These are phyloP conservation scores for Fusarium buxicola DNA, from an alignment of 2,329 filamentous ascomycete genomes.

Conservation along the genomic window DNA sequence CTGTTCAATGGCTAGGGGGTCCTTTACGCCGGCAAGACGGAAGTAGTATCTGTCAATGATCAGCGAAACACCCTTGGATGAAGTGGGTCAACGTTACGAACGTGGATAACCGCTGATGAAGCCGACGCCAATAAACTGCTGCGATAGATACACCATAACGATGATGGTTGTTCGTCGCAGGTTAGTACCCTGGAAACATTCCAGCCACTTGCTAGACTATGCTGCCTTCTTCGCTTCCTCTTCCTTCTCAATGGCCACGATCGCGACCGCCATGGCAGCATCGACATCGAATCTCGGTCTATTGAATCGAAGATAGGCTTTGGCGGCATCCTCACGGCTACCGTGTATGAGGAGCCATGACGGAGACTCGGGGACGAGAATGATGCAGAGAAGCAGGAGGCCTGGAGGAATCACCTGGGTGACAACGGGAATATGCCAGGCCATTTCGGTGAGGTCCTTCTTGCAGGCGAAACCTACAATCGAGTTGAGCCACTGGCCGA, in stretches of 20 bases:
- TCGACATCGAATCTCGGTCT: conserved; percentile 44
- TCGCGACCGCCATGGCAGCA: conserved; percentile 26
- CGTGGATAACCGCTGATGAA: conserved; percentile 47
- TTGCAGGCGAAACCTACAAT: conserved; percentile 41
- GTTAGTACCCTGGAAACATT: conserved; percentile 47
- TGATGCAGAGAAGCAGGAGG: conserved; percentile 31
- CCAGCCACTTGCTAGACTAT: conserved; percentile 38
- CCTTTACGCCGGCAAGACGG: conserved; percentile 45
- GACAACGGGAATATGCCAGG: conserved; percentile 48
- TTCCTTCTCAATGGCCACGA: conserved; percentile 41
- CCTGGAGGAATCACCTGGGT: conserved; percentile 46
- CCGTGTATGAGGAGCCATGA: conserved; percentile 28
- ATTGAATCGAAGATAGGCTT: conserved; percentile 41
- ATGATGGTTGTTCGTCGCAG: conserved; percentile 47
- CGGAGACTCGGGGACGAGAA: conserved; percentile 27
- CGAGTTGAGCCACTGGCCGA: conserved; percentile 48
- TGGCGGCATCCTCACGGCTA: conserved; percentile 25
- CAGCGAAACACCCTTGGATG: not conserved
- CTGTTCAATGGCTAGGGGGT: conserved; percentile 46
- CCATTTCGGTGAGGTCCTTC: conserved; percentile 36
- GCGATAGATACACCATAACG: conserved; percentile 48
- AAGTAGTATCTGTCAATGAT: conserved; percentile 39
- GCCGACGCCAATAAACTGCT: conserved; percentile 48
- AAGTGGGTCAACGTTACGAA: not conserved
- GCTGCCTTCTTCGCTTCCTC: conserved; percentile 39